A percentile compares a stretch with the other conserved stretches of the same genome.
phyloP scores from a whole-genome alignment of 1,284 basidiomycete genomes.

The Somion occarium region DNA sequence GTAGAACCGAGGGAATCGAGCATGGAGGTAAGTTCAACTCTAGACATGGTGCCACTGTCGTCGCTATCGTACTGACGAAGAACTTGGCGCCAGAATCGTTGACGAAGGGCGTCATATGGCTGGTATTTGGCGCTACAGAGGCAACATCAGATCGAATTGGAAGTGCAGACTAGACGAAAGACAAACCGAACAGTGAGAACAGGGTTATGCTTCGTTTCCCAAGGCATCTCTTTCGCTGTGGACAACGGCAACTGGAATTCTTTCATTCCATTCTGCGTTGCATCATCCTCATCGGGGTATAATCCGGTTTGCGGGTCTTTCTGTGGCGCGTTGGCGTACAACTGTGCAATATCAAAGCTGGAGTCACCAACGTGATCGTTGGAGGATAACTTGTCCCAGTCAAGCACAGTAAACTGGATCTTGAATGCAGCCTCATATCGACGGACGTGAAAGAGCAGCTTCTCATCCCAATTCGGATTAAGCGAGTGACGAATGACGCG shows the following conservation, averaged over 20 bases:
- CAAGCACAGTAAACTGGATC: conserved; percentile 79
- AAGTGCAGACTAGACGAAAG: conserved; percentile 1
- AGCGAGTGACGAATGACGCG: conserved; percentile 85
- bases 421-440: conserved; percentile 79
- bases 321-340: conserved; percentile 71
- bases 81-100: conserved; percentile 91
- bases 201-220: conserved; percentile 65
- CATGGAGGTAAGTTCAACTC: conserved; percentile 92
- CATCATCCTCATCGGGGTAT: conserved; percentile 53
- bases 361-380: conserved; percentile 87
- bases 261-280: conserved; percentile 55
- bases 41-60: conserved; percentile 75
- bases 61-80: conserved; percentile 90
- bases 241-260: conserved; percentile 57
- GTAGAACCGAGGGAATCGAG: conserved; percentile 96
- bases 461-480: conserved; percentile 94
- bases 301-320: conserved; percentile 71
- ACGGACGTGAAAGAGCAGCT: conserved; percentile 92
- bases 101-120: conserved; percentile 87
- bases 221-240: conserved; percentile 50
- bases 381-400: conserved; percentile 92
- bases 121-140: conserved; percentile 81
- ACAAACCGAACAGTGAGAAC: conserved; percentile 58
- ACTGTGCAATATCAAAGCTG: conserved; percentile 62
- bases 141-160: not conserved